These are phyloP conservation scores for Xylariaceae sp. DNA, from an alignment of 2,329 filamentous ascomycete species.

Conservation along the genomic window DNA sequence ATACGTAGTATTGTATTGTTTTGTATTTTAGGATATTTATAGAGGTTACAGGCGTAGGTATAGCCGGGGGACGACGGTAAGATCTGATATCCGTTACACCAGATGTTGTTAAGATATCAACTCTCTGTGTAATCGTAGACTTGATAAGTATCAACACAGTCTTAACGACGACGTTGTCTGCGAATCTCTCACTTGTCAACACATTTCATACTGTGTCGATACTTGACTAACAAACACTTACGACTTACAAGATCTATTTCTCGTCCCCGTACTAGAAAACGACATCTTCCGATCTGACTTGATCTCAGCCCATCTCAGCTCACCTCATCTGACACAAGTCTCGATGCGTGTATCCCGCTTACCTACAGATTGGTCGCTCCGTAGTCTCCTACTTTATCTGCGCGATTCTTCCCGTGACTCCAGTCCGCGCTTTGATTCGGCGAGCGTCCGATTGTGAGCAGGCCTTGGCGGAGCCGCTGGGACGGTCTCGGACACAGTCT, in stretches of 20 bases:
- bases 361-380: neutral
- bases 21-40: too few relatives aligned
- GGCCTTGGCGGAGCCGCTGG: neutral
- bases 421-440: neutral
- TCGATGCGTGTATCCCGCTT: neutral
- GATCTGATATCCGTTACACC: too few relatives aligned
- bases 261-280: neutral
- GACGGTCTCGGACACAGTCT: neutral
- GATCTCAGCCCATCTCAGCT: neutral
- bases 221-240: too few relatives aligned
- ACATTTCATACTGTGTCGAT: too few relatives aligned
- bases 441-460: neutral
- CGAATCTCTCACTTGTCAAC: too few relatives aligned
- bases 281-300: neutral
- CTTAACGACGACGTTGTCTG: too few relatives aligned
- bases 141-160: too few relatives aligned
- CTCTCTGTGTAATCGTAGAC: too few relatives aligned
- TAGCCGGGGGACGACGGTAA: too few relatives aligned
- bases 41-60: too few relatives aligned
- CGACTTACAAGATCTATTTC: neutral
- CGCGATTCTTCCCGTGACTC: neutral
- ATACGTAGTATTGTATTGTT: too few relatives aligned
- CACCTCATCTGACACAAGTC: neutral
- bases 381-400: neutral
- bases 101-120: too few relatives aligned